Evolutionary conservation across 2,329 filamentous ascomycete genomes (phyloP).

Genomic region (Alternaria arbusti): DNA sequence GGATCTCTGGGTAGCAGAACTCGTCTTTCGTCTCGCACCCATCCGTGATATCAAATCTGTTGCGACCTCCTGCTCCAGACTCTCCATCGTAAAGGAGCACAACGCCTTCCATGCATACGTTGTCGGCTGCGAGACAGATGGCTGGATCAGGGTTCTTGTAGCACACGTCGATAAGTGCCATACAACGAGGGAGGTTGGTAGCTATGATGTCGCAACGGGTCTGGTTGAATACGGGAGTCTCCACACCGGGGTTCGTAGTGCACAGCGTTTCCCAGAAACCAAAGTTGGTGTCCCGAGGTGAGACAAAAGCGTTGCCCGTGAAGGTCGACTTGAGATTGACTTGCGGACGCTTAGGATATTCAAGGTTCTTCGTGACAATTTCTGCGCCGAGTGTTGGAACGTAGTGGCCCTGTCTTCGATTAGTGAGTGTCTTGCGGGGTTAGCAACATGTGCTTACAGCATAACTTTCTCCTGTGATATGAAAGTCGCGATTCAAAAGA

Average conservation of each 20-base stretch:
- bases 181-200: slow-evolving; percentile 53
- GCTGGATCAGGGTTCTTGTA: slow-evolving; percentile 51
- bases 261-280: slow-evolving; percentile 58
- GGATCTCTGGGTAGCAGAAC: slow-evolving; percentile 48
- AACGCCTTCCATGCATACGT: slow-evolving; percentile 49
- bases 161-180: slow-evolving; percentile 51
- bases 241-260: slow-evolving; percentile 54
- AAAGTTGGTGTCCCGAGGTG: slow-evolving; percentile 49
- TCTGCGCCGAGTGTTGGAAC: slow-evolving; percentile 54
- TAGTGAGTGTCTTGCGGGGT: not conserved
- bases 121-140: slow-evolving; percentile 48
- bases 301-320: slow-evolving; percentile 57
- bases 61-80: slow-evolving; percentile 48
- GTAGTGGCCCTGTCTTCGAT: slow-evolving; percentile 52
- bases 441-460: slow-evolving; percentile 43
- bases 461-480: slow-evolving; percentile 59
- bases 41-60: slow-evolving; percentile 54
- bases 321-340: slow-evolving; percentile 54
- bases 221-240: slow-evolving; percentile 52
- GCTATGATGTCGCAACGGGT: slow-evolving; percentile 57
- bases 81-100: slow-evolving; percentile 52
- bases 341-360: slow-evolving; percentile 50
- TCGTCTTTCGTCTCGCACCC: slow-evolving; percentile 46
- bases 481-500: slow-evolving; percentile 48
- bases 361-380: slow-evolving; percentile 54